Evolutionary conservation across 495 filamentous ascomycete species (phyloP), one percentile per base, ranked within the genome.

Genomic region (Letharia lupina): DNA sequence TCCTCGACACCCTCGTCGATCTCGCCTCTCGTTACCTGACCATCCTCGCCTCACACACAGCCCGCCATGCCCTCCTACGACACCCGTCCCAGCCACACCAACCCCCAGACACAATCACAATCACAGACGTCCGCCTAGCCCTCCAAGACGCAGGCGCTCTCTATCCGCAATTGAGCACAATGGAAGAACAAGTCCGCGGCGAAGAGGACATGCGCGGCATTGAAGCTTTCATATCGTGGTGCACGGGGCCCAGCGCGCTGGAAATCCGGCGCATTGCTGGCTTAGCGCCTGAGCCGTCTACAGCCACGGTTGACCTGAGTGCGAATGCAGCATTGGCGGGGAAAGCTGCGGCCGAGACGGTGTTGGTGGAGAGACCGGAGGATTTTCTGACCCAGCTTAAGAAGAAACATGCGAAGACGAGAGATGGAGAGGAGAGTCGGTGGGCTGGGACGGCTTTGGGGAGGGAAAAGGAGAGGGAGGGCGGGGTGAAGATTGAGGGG

Each of bases 81-180:
- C 67, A 60, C 59, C 48, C 23, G 15, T 65, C 62, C 2, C 63
- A 47, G 2, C 3, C 42, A 12, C 64, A 66, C 23, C 18, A 66
- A 37, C 12, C 59, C 23, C n/a, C 42, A 1, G 3, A 18, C 39
- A 20, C 31, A 8, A 28, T 56, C 57, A 83, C 77, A 28, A 77
- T 96, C 13, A 84, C 87, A 64, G 91, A 97, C 75, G 83, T 95
- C 70, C 86, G 90, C 68, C 83, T 93, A 76, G 92, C 92, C 2
- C 75, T 97, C 58, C 82, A 91, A 71, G 87, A 92, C 65, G 84
- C 81, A 54, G 91, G 90, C 62, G 84, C 84, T 0, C 73, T 96
- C 10, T 75, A 81, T 61, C 88, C 90, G 4, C 82, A 87, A 66
- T 74, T 83, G 57, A 76, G 78, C 48, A 79, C 78, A 31, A 78